phyloP scores from a whole-genome alignment of 2,329 filamentous ascomycete species.

The Phialocephala subalpina region DNA sequence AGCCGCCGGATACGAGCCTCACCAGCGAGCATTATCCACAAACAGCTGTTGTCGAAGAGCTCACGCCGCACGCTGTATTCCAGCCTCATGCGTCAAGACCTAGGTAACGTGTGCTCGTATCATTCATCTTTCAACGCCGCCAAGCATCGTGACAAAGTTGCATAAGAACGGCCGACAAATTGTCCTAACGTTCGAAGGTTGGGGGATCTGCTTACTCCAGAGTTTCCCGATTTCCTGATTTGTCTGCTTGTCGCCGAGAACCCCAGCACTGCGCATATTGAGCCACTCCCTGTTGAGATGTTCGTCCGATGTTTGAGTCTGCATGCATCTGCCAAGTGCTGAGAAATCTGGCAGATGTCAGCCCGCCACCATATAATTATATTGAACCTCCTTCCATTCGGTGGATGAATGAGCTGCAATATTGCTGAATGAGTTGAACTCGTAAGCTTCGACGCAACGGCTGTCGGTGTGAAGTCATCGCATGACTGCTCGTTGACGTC shows the following conservation, averaged over 20 bases:
- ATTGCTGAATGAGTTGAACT: neutral
- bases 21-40: neutral
- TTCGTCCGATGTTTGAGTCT: neutral
- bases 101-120: constrained; percentile 9
- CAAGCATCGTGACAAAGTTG: constrained; percentile 8
- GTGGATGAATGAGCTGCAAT: neutral
- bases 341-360: neutral
- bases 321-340: constrained; percentile 7
- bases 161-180: constrained; percentile 1
- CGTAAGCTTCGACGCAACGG: neutral
- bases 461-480: neutral
- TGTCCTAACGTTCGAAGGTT: neutral
- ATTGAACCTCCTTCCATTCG: neutral
- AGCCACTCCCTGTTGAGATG: neutral
- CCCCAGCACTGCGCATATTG: neutral
- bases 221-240: neutral
- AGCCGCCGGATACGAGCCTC: constrained; percentile 2
- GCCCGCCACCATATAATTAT: neutral
- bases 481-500: neutral
- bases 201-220: constrained; percentile 1
- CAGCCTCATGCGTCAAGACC: constrained; percentile 1
- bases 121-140: neutral
- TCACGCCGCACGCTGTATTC: neutral
- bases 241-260: constrained; percentile 3
- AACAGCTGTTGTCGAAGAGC: neutral